phyloP scores from a whole-genome alignment of 2,329 filamentous ascomycete genomes.

The Venturia carpophila region DNA sequence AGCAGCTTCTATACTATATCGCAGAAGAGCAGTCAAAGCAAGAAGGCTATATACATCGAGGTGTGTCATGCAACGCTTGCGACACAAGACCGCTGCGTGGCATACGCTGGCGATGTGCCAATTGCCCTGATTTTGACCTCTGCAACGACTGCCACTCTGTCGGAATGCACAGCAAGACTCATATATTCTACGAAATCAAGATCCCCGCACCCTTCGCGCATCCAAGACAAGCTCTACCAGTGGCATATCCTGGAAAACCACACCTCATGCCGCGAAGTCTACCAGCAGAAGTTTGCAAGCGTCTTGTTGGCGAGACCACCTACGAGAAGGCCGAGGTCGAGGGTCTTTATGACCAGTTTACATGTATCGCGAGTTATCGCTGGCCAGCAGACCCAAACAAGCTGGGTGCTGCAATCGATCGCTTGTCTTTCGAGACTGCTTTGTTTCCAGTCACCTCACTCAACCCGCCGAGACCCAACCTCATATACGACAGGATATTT shows the following conservation, averaged over 20 bases:
- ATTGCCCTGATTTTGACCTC: conserved; percentile 92
- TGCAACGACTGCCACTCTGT: conserved; percentile 85
- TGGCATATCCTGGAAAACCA: conserved; percentile 85
- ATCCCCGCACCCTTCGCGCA: conserved; percentile 78
- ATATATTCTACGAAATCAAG: conserved; percentile 93
- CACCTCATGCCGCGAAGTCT: conserved; percentile 61
- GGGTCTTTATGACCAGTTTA: conserved; percentile 94
- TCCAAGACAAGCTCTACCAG: conserved; percentile 68
- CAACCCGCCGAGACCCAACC: conserved; percentile 69
- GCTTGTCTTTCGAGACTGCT: conserved; percentile 85
- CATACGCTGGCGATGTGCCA: conserved; percentile 86
- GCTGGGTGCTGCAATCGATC: conserved; percentile 76
- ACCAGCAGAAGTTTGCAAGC: conserved; percentile 58
- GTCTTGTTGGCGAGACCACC: conserved; percentile 40
- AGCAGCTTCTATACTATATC: conserved; percentile 80
- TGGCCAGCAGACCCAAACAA: conserved; percentile 74
- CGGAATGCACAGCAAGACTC: conserved; percentile 73
- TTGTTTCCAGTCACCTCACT: conserved; percentile 79
- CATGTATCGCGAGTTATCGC: conserved; percentile 74
- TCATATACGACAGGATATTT: conserved; percentile 95
- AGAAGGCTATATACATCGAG: conserved; percentile 85
- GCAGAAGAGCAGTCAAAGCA: conserved; percentile 85
- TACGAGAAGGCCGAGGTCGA: conserved; percentile 81
- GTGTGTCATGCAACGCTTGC: conserved; percentile 81
- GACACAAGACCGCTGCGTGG: conserved; percentile 83